Conservation (phyloP, 2,329 filamentous ascomycete species). For the Macrophomina tecta region DNA sequence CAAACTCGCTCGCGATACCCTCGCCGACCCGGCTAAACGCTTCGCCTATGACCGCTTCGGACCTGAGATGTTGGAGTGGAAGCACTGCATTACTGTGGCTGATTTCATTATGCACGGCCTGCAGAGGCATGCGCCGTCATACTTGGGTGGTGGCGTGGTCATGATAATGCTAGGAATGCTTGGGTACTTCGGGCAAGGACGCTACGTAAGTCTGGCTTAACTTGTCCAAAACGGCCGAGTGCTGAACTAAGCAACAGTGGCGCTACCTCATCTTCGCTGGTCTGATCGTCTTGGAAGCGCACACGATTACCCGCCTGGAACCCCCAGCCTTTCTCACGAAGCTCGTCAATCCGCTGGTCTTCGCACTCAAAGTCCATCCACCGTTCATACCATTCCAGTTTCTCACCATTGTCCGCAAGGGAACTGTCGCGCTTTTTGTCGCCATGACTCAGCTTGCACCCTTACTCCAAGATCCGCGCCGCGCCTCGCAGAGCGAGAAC, state of each 20-base stretch:
- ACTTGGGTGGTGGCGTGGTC: conserved; percentile 61
- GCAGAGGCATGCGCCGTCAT: conserved; percentile 66
- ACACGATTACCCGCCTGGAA: conserved; percentile 61
- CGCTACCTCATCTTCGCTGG: conserved; percentile 58
- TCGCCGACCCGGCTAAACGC: conserved; percentile 75
- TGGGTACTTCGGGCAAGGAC: conserved; percentile 71
- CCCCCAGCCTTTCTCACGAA: conserved; percentile 52
- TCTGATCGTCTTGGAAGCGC: conserved; percentile 63
- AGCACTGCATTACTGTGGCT: conserved; percentile 68
- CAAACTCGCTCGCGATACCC: conserved; percentile 81
- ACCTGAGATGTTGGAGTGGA: conserved; percentile 71
- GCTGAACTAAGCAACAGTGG: conserved; percentile 42
- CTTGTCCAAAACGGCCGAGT: not conserved
- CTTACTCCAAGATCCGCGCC: conserved; percentile 35
- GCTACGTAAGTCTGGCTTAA: conserved; percentile 49
- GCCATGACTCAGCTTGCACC: conserved; percentile 50
- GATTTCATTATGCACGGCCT: conserved; percentile 76
- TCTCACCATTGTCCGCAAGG: conserved; percentile 74
- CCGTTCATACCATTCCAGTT: conserved; percentile 86
- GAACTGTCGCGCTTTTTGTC: conserved; percentile 65
- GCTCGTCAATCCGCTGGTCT: conserved; percentile 56
- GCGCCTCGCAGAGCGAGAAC: not conserved
- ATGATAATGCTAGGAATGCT: conserved; percentile 68
- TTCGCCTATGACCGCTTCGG: conserved; percentile 94
- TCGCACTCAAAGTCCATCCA: conserved; percentile 53